Evolutionary conservation across 75 land plant genomes (phyloP), one percentile per base, ranked within the genome.

Genomic region (Chamaecyparis obtusa): DNA sequence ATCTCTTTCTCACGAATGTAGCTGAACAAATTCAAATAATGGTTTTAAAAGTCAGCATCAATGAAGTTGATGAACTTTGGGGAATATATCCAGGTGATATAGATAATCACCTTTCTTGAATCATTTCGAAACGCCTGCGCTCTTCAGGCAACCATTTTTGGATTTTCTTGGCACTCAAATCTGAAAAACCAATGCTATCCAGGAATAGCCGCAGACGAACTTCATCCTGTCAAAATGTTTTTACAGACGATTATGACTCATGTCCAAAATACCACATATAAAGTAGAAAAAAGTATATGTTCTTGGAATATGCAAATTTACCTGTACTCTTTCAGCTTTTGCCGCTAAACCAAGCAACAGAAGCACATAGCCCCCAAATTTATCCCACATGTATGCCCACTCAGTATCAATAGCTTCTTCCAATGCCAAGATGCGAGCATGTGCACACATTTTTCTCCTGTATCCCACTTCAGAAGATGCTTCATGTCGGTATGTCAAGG

Each of bases 331-430:
- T 84, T 98, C 99, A 30, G 99, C 99, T 81, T 96, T 95, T 43
- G 99, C 97, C 83, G 99, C 98, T 90, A 96, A 92, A 74, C 99
- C 98, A 87, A 98, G 96, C 76, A 98, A 87, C 69, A 98, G 95
- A 84, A 98, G 97, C 83, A 98, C 90, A 94, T 98, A 98, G 55
- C 99, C 99, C 81, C 99, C 99, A 94, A 98, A 98, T 80, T 98
- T 98, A 80, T 98, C 99, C 99, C 99, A 98, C 99, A 98, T 98
- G 88, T 97, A 98, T 7, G 97, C 99, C 99, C 99, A 98, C 83
- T 98, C 99, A 36, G 99, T 98, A 90, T 98, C 99, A 93, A 98
- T 97, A 37, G 99, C 99, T 86, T 98, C 99, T 90, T 98, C 99
- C 37, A 98, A 87, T 49, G 99, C 96, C 55, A 98, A 83, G 82